Conservation (phyloP, 225 moss, liverwort and hornwort genomes). For the Sphagnum tenellum region DNA sequence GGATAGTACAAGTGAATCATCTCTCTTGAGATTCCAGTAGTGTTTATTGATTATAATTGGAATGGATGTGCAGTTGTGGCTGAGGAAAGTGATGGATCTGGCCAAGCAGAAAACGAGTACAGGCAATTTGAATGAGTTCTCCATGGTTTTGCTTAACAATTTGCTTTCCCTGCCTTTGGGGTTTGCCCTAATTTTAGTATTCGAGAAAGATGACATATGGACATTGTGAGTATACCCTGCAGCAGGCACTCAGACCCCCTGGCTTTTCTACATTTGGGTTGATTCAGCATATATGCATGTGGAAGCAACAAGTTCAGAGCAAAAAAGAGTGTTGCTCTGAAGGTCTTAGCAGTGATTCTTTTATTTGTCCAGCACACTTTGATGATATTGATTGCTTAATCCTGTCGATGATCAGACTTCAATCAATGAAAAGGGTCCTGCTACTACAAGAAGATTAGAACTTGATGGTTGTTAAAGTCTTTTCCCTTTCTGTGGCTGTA, state of each 20-base stretch:
- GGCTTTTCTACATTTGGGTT: too few relatives aligned
- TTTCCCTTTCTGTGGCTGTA: background rate
- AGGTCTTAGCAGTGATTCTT: too few relatives aligned
- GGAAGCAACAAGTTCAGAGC: too few relatives aligned
- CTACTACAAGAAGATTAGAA: background rate
- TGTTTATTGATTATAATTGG: too few relatives aligned
- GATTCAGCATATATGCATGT: too few relatives aligned
- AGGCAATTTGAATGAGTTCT: slow-evolving; percentile 75
- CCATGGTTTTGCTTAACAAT: slow-evolving; percentile 95
- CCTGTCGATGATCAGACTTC: too few relatives aligned
- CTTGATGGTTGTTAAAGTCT: background rate
- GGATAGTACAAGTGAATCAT: too few relatives aligned
- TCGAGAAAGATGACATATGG: slow-evolving; percentile 57
- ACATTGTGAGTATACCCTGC: slow-evolving; percentile 44
- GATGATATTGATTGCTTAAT: too few relatives aligned
- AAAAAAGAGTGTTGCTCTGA: too few relatives aligned
- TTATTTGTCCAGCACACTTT: too few relatives aligned
- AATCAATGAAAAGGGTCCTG: background rate
- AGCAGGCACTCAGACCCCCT: too few relatives aligned
- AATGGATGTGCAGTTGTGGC: slow-evolving; percentile 55
- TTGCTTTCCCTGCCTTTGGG: slow-evolving; percentile 88
- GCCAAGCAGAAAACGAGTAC: slow-evolving; percentile 83
- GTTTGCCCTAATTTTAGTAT: slow-evolving; percentile 61
- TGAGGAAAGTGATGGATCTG: slow-evolving; percentile 95
- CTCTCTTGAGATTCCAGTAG: too few relatives aligned